phyloP scores from a whole-genome alignment of 2,329 filamentous ascomycete genomes.

The Leptosphaerulina australis region DNA sequence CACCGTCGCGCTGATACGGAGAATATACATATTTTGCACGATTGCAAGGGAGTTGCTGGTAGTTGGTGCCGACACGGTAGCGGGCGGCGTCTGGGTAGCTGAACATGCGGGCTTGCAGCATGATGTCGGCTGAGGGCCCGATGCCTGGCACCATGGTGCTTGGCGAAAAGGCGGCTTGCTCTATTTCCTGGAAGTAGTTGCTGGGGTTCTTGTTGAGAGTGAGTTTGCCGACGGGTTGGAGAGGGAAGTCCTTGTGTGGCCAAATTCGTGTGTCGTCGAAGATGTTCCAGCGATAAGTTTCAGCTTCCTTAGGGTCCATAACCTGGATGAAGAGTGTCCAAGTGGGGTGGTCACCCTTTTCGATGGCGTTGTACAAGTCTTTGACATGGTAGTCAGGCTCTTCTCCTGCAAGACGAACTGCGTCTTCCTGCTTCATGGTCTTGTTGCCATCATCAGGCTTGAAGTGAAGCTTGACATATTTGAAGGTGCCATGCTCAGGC shows the following conservation, averaged over 20 bases:
- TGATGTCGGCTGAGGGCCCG: constrained; percentile 65
- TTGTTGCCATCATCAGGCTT: constrained; percentile 56
- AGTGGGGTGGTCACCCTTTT: constrained; percentile 52
- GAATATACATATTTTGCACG: constrained; percentile 37
- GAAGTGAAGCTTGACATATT: constrained; percentile 60
- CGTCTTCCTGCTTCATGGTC: constrained; percentile 51
- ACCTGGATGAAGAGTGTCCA: constrained; percentile 63
- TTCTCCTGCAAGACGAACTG: constrained; percentile 42
- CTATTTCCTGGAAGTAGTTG: constrained; percentile 74
- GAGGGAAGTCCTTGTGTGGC: constrained; percentile 58
- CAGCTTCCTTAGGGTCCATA: constrained; percentile 60
- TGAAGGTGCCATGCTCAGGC: constrained; percentile 53
- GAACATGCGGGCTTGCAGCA: constrained; percentile 67
- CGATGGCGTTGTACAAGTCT: constrained; percentile 55
- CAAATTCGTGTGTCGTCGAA: constrained; percentile 65
- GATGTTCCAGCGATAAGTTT: constrained; percentile 56
- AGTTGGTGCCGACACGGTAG: constrained; percentile 57
- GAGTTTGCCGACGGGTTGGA: constrained; percentile 58
- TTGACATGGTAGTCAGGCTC: constrained; percentile 48
- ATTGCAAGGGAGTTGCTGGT: constrained; percentile 54
- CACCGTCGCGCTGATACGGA: constrained; percentile 41
- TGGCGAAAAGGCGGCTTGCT: constrained; percentile 71
- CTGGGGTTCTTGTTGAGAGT: constrained; percentile 60
- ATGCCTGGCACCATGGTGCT: constrained; percentile 68
- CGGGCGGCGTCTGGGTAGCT: constrained; percentile 64